phyloP scores from a whole-genome alignment of 2,329 filamentous ascomycete genomes.

The Macroventuria anomochaeta region DNA sequence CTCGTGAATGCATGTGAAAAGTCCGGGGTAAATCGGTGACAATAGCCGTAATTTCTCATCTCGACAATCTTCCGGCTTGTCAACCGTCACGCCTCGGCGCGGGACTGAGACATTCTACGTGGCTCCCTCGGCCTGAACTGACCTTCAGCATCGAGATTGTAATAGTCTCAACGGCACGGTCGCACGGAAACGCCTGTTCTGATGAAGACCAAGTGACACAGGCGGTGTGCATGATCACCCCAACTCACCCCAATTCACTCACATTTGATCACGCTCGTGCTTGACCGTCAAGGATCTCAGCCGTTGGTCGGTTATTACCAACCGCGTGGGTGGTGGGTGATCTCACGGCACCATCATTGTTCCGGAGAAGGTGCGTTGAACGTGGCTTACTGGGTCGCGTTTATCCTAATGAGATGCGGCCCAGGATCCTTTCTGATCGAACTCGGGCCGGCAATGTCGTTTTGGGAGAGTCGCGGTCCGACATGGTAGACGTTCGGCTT shows the following conservation, averaged over 20 bases:
- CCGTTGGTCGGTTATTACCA: constrained; percentile 13
- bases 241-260: neutral
- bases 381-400: constrained; percentile 6
- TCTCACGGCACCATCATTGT: no score
- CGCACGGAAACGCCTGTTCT: neutral
- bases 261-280: constrained; percentile 6
- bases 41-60: neutral
- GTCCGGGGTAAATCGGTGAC: constrained; percentile 6
- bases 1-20: constrained; percentile 3
- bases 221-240: constrained; percentile 13
- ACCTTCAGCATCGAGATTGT: neutral
- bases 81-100: neutral
- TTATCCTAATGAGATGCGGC: neutral
- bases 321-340: constrained; percentile 13
- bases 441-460: constrained; percentile 11
- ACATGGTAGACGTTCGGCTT: constrained; percentile 1
- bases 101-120: neutral
- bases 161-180: neutral
- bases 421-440: neutral
- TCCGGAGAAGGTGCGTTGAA: constrained; percentile 6
- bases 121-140: neutral
- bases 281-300: neutral
- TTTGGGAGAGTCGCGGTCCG: constrained; percentile 1
- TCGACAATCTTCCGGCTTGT: constrained; percentile 1
- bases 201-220: constrained; percentile 7